Percentiles rank a stretch among this genome's conserved stretches.
phyloP scores from a whole-genome alignment of 495 filamentous ascomycete genomes.

The Endocarpon pusillum region DNA sequence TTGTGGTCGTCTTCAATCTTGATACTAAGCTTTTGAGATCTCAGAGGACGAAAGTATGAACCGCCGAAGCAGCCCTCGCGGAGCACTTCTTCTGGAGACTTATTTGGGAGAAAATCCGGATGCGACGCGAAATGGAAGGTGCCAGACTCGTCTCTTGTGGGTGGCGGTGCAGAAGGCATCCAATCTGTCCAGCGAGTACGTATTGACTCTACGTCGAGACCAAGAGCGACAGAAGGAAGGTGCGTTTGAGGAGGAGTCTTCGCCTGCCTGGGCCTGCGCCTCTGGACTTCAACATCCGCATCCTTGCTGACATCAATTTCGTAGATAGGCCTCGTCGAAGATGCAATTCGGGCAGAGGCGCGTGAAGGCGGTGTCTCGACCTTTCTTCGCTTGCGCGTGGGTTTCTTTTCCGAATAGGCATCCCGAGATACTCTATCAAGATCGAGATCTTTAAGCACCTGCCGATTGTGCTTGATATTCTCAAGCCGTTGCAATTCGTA shows the following conservation, averaged over 20 bases:
- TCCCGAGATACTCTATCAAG: too few relatives aligned
- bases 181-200: constrained; percentile 24
- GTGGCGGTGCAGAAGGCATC: constrained; percentile 15
- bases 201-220: constrained; percentile 16
- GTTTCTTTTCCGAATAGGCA: too few relatives aligned
- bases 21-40: constrained; percentile 19
- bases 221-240: constrained; percentile 1
- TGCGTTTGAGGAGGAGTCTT: too few relatives aligned
- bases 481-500: constrained; percentile 8
- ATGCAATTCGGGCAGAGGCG: too few relatives aligned
- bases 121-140: constrained; percentile 25
- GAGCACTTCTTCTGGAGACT: constrained; percentile 29
- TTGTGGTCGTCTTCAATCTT: constrained; percentile 23
- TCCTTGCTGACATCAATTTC: too few relatives aligned
- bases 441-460: background rate
- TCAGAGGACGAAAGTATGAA: constrained; percentile 27
- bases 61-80: constrained; percentile 30
- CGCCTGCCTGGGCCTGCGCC: too few relatives aligned
- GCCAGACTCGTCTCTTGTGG: constrained; percentile 20
- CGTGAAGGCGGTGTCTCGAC: too few relatives aligned
- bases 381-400: too few relatives aligned
- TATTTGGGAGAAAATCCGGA: constrained; percentile 28
- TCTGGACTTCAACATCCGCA: too few relatives aligned
- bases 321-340: too few relatives aligned
- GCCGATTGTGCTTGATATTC: constrained; percentile 4